Base-by-base conservation (phyloP, 2,329 filamentous ascomycete species). In the Fusarium camptoceras region DNA sequence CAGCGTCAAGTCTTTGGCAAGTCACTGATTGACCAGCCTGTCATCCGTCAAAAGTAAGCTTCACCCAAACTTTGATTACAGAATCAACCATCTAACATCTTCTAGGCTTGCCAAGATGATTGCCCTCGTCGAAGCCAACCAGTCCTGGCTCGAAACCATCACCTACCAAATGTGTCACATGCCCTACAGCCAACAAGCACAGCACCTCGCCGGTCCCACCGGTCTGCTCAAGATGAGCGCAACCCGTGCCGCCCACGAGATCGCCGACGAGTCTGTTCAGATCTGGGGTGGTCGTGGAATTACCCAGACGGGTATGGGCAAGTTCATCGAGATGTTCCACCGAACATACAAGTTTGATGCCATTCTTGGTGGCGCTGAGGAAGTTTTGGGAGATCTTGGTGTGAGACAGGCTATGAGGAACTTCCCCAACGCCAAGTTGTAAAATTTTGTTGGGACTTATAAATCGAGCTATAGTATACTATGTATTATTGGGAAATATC, bases 121-220 rank as follows among this genome's bases (percentile, higher is more conserved):
- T 71, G 88, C 92, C 7, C 88, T 92, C 51, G 87, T 89, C 71
- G 93, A 97, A 80, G 86, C 92, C n/a, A 91, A 92, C 81, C 93
- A 97, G 79, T 88, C 93, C 22, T 97, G 92, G 92, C 87, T 96
- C 50, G 93, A 97, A 79, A 89, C 88, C 43, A 90, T 96, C 76
- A 94, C 93, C 22, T 93, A 94, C 83, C 93, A 97, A 78, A 97
- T 97, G 93, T 91, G 87, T 83, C 85, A 93, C 78, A 93, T 97
- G 92, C 87, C 87, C 34, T 96, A 97, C 80, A 85, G 87, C 56
- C 82, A 95, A 77, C 93, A 97, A 79, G 85, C 91, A 25, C 88
- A 89, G 76, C 86, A 91, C 73, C 87, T 97, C 3, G 92, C 91
- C 55, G 94, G 94, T 0, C 93, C 93, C 28, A 94, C 97, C 69